Conservation (phyloP, 1,284 basidiomycete species). For the Heterobasidion parviporum region DNA sequence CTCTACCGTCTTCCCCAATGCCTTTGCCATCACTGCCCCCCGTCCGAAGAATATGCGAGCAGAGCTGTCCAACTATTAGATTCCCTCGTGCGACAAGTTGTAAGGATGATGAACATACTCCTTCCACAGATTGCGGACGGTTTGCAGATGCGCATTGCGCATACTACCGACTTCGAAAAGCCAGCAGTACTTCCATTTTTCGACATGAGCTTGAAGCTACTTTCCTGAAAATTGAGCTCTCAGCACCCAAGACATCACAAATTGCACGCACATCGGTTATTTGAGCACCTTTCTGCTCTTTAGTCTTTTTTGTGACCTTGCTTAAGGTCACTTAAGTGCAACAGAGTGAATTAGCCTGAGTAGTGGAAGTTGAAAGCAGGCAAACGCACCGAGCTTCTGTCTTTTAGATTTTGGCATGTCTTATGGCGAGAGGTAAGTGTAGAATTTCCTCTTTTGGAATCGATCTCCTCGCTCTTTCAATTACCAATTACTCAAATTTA, state of each 20-base stretch:
- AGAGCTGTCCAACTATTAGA: slow-evolving; percentile 45
- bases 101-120: slow-evolving; percentile 50
- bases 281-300: slow-evolving; percentile 77
- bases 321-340: slow-evolving; percentile 58
- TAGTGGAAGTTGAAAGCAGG: not conserved
- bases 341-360: slow-evolving; percentile 3
- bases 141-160: slow-evolving; percentile 92
- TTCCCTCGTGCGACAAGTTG: not conserved
- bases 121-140: slow-evolving; percentile 90
- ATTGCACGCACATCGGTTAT: slow-evolving; percentile 63
- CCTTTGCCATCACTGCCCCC: slow-evolving; percentile 92
- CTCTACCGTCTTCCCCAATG: slow-evolving; percentile 83
- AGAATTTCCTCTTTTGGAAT: slow-evolving; percentile 1
- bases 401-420: slow-evolving; percentile 86
- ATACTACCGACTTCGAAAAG: slow-evolving; percentile 92
- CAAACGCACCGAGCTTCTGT: slow-evolving; percentile 58
- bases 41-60: slow-evolving; percentile 92
- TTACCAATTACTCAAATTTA: not conserved
- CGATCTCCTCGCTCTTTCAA: not conserved
- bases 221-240: slow-evolving; percentile 2
- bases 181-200: slow-evolving; percentile 94
- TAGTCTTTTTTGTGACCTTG: slow-evolving; percentile 76
- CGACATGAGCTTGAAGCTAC: slow-evolving; percentile 69
- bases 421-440: slow-evolving; percentile 9
- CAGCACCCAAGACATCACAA: not conserved